phyloP scores from a whole-genome alignment of 768 basidiomycete species.

The Pulveroboletus ravenelii region DNA sequence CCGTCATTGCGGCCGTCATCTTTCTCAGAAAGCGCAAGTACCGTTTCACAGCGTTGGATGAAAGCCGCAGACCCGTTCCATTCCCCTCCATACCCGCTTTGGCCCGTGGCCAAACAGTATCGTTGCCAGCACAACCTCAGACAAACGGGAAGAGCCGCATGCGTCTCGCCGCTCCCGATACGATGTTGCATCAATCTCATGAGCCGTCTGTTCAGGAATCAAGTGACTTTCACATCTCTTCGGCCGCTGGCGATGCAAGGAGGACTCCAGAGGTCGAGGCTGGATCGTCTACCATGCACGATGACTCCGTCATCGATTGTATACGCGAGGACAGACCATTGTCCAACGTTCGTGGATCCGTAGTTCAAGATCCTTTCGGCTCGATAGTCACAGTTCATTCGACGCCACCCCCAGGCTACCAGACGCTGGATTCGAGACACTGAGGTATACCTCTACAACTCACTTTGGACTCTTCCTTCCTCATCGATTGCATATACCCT shows the following conservation, averaged over 20 bases:
- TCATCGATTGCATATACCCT: background rate
- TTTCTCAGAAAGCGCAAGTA: conserved; percentile 5
- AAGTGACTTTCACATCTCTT: background rate
- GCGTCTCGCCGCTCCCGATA: background rate
- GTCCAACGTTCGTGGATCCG: background rate
- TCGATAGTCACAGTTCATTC: background rate
- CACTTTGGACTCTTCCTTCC: background rate
- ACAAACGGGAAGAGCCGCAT: conserved; percentile 2
- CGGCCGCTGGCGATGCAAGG: background rate
- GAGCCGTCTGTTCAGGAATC: background rate
- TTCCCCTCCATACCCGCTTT: background rate
- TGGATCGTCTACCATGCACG: background rate
- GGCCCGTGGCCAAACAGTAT: background rate
- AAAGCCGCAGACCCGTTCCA: conserved; percentile 3
- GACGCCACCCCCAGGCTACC: background rate
- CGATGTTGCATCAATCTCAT: background rate
- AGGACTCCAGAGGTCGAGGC: background rate
- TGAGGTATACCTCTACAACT: no score
- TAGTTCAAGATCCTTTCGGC: background rate
- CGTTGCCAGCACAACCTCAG: background rate
- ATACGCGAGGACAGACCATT: background rate
- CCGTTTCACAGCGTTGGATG: background rate
- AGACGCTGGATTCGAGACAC: background rate
- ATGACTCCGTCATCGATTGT: background rate
- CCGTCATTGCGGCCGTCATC: background rate